phyloP scores from a whole-genome alignment of 805 yeast genomes.

The Saturnispora quitensis region DNA sequence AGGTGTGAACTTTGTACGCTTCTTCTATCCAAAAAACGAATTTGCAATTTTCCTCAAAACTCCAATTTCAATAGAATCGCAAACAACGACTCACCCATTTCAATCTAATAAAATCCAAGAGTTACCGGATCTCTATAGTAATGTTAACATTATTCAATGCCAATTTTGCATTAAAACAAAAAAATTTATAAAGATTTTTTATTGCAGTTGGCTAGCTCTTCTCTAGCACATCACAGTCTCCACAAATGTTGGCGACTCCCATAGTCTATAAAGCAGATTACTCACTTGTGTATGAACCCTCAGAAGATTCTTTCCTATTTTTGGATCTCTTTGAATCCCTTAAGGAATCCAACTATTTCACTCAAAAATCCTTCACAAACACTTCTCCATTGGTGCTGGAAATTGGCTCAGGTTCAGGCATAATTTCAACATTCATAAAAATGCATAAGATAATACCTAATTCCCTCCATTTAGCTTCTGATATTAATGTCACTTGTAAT shows the following conservation, averaged over 20 bases:
- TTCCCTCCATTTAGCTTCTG: conserved; percentile 58
- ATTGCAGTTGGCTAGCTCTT: background rate
- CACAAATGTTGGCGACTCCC: conserved; percentile 75
- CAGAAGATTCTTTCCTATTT: conserved; percentile 84
- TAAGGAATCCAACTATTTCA: conserved; percentile 23
- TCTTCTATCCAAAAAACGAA: no score
- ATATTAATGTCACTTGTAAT: conserved; percentile 75
- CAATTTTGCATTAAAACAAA: background rate
- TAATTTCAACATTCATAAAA: conserved; percentile 71
- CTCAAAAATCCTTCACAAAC: conserved; percentile 18
- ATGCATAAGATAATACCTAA: conserved; percentile 40
- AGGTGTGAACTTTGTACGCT: no score
- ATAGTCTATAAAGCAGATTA: conserved; percentile 43
- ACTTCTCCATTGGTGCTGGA: conserved; percentile 57
- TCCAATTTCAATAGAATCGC: background rate
- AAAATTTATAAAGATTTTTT: background rate
- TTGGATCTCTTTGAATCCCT: conserved; percentile 73
- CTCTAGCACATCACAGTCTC: background rate
- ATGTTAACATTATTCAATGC: background rate
- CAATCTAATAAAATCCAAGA: background rate
- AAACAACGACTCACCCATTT: no score
- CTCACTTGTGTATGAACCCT: conserved; percentile 84
- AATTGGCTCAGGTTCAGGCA: conserved; percentile 89
- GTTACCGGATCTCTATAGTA: background rate
- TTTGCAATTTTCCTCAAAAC: background rate